Evolutionary conservation across 202 grass and related monocot genomes (phyloP), one percentile per base, ranked within the genome.

Genomic region (Saccharum hybrid): DNA sequence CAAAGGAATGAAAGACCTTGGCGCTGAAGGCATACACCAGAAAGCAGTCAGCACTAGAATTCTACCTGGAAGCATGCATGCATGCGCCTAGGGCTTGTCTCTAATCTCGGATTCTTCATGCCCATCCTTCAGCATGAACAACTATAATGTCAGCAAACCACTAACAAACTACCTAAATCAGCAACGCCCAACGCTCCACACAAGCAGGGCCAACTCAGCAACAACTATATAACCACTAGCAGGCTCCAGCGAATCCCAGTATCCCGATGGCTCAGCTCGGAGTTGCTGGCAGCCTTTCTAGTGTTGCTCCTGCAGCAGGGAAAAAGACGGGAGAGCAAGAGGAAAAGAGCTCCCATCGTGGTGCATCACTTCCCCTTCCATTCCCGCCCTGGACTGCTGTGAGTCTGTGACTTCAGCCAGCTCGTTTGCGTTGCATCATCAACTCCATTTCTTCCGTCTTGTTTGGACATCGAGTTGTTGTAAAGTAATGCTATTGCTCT

Each of bases 311-410:
- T 6, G 42, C 23, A 9, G 70, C 70, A 18, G 10, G 3, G 33
- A 48, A 13, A 1, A 48, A 72, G 42, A 30, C 23, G 12, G 71
- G 31, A 43, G 51, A 49, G 26, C 68, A 34, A 31, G 22, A 41
- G 52, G 45, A 49, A 69, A 10, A 42, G 26, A 6, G 81, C 77
- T 11, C 85, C 87, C 0, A 84, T 92, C 15, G 8, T 92, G 8
- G 68, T 54, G 71, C 38, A 79, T 56, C 87, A 92, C 19, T 92
- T 89, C 81, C 26, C 87, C 19, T 77, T 87, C 52, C 84, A 92
- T 19, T 87, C 81, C 18, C 87, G 71, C 15, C 87, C 59, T 1
- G 71, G 90, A 2, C 5, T 90, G 34, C 49, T 54, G 2, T 49
- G 46, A 48, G 45, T 48, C 87, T 26, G 26, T 92, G 51, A 81